Conservation (phyloP, 139 green algal species). For the Choricystis sp. region DNA sequence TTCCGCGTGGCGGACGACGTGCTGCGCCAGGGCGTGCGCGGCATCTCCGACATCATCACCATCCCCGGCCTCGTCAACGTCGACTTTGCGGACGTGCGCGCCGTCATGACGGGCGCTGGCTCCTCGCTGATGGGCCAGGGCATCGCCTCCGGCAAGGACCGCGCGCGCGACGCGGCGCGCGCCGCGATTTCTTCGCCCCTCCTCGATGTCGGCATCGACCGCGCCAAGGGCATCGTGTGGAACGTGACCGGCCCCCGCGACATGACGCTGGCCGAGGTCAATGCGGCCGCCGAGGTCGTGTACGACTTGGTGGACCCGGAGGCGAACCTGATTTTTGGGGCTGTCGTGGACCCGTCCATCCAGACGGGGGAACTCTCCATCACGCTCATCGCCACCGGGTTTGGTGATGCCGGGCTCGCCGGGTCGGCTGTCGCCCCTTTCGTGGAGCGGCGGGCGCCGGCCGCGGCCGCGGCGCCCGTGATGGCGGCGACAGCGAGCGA, state of each 20-base stretch:
- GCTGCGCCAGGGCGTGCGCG: slow-evolving; percentile 73
- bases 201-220: slow-evolving; percentile 79
- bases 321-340: slow-evolving; percentile 84
- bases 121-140: slow-evolving; percentile 85
- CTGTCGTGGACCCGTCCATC: slow-evolving; percentile 50
- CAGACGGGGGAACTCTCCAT: slow-evolving; percentile 45
- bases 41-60: slow-evolving; percentile 98
- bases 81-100: slow-evolving; percentile 94
- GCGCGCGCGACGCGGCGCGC: slow-evolving; percentile 42
- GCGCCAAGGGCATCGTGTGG: slow-evolving; percentile 86
- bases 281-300: slow-evolving; percentile 81
- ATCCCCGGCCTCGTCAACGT: slow-evolving; percentile 95
- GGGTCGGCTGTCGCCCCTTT: background rate
- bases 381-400: slow-evolving; percentile 90
- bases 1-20: slow-evolving; percentile 94
- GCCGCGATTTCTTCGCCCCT: slow-evolving; percentile 68
- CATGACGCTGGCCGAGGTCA: slow-evolving; percentile 82
- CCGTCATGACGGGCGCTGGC: slow-evolving; percentile 89
- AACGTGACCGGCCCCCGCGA: slow-evolving; percentile 86
- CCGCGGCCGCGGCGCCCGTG: too few species aligned
- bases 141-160: slow-evolving; percentile 37
- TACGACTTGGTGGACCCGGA: slow-evolving; percentile 73
- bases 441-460: background rate
- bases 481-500: background rate
- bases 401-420: slow-evolving; percentile 16